Base-by-base conservation (phyloP, 768 basidiomycete genomes). In the Mrakia frigida region DNA sequence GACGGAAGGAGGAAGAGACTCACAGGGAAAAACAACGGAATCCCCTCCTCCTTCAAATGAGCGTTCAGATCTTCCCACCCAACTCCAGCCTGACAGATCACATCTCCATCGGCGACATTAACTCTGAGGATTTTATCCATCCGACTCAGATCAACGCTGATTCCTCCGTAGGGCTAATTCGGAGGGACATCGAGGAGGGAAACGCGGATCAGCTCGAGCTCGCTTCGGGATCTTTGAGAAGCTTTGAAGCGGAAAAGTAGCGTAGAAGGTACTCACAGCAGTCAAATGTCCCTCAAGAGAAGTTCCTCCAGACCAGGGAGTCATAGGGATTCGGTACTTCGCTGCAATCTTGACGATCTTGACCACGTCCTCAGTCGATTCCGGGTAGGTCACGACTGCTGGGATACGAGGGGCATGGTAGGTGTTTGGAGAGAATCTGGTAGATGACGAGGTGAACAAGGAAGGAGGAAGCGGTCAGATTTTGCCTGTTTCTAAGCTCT, bases 251-350 rank as follows among this genome's bases (percentile, higher is more conserved):
- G 43, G 6, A 14, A 84, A 46, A 53, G 52, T 31, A 56, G 43
- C 52, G 23, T 6, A 28, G 37, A 21, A 31, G 13, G 33, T 16
- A 83, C 86, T 75, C 79, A 92, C 91, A 39, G 91, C 91, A 68
- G 88, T 88, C 78, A 90, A 92, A 83, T 96, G 92, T 0, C 93
- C 93, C 82, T 96, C 94, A 18, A 95, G 86, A 80, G 90, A 90
- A 0, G 93, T 96, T 16, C 91, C 93, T 2, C 93, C 94, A 68
- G 90, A 89, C 80, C 90, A 94, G 3, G 93, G 88, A 23, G 88
- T 88, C 37, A 96, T 86, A 3, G 94, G 94, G 33, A 72, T 59
- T 5, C 86, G 86, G 82, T 89, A 90, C 81, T 89, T 89, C 52
- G 87, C 85, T 0, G 94, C 89, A 53, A 93, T 87, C 75, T 91